Conservation (phyloP, 2,329 filamentous ascomycete genomes). For the Endothia cerciana region DNA sequence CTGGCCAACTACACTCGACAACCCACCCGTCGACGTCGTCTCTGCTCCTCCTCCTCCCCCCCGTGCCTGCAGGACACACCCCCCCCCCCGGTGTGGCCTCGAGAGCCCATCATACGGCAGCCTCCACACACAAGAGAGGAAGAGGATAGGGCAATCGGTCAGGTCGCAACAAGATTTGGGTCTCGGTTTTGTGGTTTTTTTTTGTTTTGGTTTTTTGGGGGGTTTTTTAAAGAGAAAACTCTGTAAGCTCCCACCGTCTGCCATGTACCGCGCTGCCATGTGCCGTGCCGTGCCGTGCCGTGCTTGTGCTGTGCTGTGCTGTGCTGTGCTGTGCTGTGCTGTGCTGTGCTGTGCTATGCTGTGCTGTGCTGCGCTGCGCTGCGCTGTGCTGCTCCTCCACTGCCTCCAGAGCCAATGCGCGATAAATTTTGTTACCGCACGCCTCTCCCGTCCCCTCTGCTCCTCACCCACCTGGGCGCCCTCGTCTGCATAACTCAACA, state of each 20-base stretch:
- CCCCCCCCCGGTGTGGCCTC: not conserved
- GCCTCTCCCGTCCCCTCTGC: not conserved
- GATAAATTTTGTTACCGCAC: slow-evolving; percentile 14
- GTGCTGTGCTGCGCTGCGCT: not conserved
- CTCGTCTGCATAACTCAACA: not conserved
- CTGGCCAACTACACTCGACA: not conserved
- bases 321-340: not conserved
- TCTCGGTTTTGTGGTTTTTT: not conserved
- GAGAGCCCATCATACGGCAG: slow-evolving; percentile 2
- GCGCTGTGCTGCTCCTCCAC: not conserved
- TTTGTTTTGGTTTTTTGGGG: not conserved
- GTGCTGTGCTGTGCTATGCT: not conserved
- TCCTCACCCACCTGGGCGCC: not conserved
- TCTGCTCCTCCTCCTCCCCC: not conserved
- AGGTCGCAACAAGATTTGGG: not conserved
- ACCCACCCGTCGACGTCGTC: slow-evolving; percentile 1
- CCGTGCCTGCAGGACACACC: not conserved
- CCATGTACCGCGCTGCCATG: not conserved
- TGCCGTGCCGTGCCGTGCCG: not conserved
- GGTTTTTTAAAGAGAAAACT: too few species aligned
- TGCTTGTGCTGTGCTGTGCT: not conserved
- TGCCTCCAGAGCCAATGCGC: slow-evolving; percentile 8
- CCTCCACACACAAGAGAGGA: not conserved
- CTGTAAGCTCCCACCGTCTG: slow-evolving; percentile 1
- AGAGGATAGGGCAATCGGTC: not conserved